phyloP scores from a whole-genome alignment of 495 filamentous ascomycete genomes.

The Hypomontagnella monticulosa region DNA sequence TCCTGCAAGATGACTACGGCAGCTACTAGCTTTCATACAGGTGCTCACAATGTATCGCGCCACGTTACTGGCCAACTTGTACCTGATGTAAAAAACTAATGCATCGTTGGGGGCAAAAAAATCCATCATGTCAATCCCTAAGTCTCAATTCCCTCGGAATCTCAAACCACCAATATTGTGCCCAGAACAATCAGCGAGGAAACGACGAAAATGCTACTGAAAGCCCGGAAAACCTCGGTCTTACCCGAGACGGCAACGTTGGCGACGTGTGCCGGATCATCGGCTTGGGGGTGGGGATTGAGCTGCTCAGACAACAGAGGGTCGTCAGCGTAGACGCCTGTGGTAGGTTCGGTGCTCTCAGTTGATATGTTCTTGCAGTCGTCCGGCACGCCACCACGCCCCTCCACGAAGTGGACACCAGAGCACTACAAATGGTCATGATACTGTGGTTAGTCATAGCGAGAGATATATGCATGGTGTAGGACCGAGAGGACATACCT shows the following conservation, averaged over 20 bases:
- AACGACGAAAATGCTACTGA: slow-evolving; percentile 16
- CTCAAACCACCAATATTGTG: slow-evolving; percentile 18
- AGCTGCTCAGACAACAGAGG: slow-evolving; percentile 48
- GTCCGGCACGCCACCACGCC: slow-evolving; percentile 35
- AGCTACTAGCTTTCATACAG: slow-evolving; percentile 1
- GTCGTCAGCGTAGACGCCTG: slow-evolving; percentile 49
- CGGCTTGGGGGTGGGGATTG: slow-evolving; percentile 5
- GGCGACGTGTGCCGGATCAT: slow-evolving; percentile 1
- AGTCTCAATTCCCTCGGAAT: neutral
- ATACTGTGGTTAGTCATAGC: neutral
- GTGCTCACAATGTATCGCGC: neutral
- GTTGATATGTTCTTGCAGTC: slow-evolving; percentile 57
- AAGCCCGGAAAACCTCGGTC: slow-evolving; percentile 4
- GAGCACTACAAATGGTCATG: slow-evolving; percentile 52
- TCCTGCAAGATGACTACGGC: slow-evolving; percentile 28
- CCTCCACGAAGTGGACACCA: slow-evolving; percentile 60
- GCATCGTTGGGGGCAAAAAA: too few species aligned
- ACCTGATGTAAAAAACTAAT: too few species aligned
- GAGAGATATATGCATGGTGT: too few species aligned
- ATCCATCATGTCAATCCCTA: neutral
- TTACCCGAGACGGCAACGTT: slow-evolving; percentile 21
- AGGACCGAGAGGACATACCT: slow-evolving; percentile 49
- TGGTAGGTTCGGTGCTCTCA: slow-evolving; percentile 25
- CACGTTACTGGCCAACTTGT: neutral
- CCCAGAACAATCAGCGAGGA: slow-evolving; percentile 18